Conservation (phyloP, 305 asterid genomes). For the Salvia sclarea region DNA sequence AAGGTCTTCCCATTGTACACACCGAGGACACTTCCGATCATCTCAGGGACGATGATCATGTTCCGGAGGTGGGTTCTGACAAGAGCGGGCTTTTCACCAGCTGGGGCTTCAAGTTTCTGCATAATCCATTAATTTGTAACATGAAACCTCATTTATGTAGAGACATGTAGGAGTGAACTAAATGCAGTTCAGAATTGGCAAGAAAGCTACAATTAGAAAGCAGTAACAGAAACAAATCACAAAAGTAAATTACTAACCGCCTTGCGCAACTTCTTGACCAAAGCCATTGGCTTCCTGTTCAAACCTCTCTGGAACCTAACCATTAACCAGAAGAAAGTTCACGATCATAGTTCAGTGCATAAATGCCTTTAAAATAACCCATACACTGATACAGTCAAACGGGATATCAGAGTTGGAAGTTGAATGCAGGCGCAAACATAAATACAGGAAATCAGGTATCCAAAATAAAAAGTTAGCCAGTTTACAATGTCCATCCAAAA, state of each 20-base stretch:
- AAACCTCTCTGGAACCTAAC: constrained; percentile 56
- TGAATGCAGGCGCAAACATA: background rate
- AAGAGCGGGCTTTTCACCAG: constrained; percentile 69
- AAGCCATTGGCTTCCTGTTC: constrained; percentile 62
- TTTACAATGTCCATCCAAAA: background rate
- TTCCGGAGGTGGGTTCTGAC: constrained; percentile 69
- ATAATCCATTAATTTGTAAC: background rate
- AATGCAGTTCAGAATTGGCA: background rate
- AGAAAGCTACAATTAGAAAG: background rate
- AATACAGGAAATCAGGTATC: background rate
- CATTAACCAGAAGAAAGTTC: background rate
- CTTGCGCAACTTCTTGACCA: constrained; percentile 59
- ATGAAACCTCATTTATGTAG: background rate
- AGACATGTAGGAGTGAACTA: background rate
- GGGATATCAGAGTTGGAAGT: background rate
- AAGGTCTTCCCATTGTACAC: constrained; percentile 80
- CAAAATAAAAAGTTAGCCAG: background rate
- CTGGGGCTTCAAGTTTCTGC: constrained; percentile 66
- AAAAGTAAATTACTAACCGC: constrained; percentile 38
- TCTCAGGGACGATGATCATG: constrained; percentile 81
- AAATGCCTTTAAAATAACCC: background rate
- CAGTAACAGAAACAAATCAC: background rate
- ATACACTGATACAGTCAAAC: background rate
- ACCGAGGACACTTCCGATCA: constrained; percentile 80
- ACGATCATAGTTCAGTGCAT: background rate